These are phyloP conservation scores for Sanghuangporus weigelae DNA, from an alignment of 1,284 basidiomycete genomes.

Conservation along the genomic window DNA sequence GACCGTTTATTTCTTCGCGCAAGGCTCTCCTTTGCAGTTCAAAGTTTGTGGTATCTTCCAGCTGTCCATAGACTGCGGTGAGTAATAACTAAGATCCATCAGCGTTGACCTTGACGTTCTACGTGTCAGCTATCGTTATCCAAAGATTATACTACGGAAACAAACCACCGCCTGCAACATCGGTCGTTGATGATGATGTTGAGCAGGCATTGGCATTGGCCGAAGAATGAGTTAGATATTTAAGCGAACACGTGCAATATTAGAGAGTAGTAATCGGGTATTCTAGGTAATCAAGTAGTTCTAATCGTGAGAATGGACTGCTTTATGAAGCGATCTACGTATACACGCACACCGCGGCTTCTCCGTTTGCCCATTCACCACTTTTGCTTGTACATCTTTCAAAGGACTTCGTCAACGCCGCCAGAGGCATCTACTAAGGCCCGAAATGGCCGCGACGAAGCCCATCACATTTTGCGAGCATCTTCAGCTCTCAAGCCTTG, in stretches of 20 bases:
- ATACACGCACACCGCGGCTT: neutral
- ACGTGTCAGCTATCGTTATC: slow-evolving; percentile 53
- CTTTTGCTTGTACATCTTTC: slow-evolving; percentile 6
- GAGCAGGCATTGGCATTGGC: slow-evolving; percentile 63
- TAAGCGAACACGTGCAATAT: neutral
- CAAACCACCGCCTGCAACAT: slow-evolving; percentile 44
- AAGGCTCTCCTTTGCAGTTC: slow-evolving; percentile 69
- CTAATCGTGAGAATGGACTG: neutral
- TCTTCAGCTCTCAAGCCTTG: slow-evolving; percentile 91
- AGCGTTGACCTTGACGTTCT: neutral
- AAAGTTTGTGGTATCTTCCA: slow-evolving; percentile 79
- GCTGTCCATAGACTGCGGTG: slow-evolving; percentile 69
- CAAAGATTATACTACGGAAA: slow-evolving; percentile 71
- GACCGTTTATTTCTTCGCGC: slow-evolving; percentile 73
- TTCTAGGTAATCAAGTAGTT: neutral
- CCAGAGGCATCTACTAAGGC: slow-evolving; percentile 14
- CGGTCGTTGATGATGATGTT: slow-evolving; percentile 59
- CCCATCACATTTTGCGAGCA: slow-evolving; percentile 83
- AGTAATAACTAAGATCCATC: slow-evolving; percentile 27
- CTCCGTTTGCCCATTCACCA: neutral
- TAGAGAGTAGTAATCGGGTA: neutral
- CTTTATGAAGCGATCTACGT: slow-evolving; percentile 1
- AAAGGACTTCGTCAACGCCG: slow-evolving; percentile 15
- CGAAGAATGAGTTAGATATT: slow-evolving; percentile 35
- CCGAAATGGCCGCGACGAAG: slow-evolving; percentile 45